Evolutionary conservation across 2,329 filamentous ascomycete species (phyloP), one percentile per base, ranked within the genome.

Genomic region (Beauveria sp.): DNA sequence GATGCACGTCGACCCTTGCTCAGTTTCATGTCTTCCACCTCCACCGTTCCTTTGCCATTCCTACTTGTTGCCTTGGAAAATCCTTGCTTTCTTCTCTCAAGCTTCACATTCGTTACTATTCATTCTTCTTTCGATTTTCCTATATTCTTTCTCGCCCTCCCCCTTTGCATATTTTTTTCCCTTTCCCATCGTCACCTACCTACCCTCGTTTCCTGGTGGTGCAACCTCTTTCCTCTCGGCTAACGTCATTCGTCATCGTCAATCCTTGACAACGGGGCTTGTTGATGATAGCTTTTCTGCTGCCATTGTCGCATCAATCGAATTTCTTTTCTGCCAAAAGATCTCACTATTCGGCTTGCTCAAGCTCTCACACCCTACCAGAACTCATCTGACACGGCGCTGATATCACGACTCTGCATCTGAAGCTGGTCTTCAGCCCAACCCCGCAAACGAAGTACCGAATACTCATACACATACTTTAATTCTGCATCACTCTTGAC

Each of bases 81-180:
- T 38, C 60, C 45, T 62, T 58, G 42, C 28, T 24, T 26, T 52
- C 20, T 20, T 38, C 5, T 54, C 28, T 55, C 42, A n/a, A 26
- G 24, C 60, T 58, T 57, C 60, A 57, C 53, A 54, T 54, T 60
- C 58, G 48, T 58, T 58, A 7, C 62, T 60, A 53, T 57, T 62
- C 60, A 60, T 50, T 55, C 54, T 64, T 68, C 63, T 65, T 65
- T 63, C 61, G 65, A 28, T 24, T 60, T 64, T 63, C 56, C 59
- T 50, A 45, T n/a, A 60, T 52, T 43, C 62, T 61, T 60, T 58
- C 61, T 61, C 54, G 62, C 52, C 56, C 59, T 61, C 58, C 34
- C 34, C 12, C 16, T 14, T 38, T 38, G 34, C 34, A 38, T 53
- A 34, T n/a, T 51, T 57, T 64, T 67, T 63, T 64, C 65, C 64